These are phyloP conservation scores for Mytilinidion resinicola DNA, from an alignment of 495 filamentous ascomycete genomes.

Conservation along the genomic window DNA sequence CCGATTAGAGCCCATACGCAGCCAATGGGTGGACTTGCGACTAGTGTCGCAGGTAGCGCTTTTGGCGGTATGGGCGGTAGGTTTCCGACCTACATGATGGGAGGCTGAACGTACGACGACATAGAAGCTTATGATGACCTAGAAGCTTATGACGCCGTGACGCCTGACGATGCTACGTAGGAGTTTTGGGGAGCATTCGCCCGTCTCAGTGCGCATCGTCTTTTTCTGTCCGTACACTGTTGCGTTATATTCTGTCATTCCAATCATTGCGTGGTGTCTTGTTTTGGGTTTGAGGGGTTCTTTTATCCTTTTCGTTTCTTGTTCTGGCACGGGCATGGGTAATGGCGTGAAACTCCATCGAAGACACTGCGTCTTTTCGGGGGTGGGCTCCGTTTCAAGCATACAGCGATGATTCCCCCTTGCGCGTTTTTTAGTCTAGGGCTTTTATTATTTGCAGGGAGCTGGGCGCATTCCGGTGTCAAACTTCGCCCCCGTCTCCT, in stretches of 20 bases:
- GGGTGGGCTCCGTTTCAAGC: conserved; percentile 24
- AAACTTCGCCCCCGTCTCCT: not conserved
- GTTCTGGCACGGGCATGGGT: conserved; percentile 25
- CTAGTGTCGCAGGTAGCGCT: conserved; percentile 15
- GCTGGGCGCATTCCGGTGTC: conserved; percentile 12
- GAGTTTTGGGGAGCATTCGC: conserved; percentile 20
- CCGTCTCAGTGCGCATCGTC: conserved; percentile 5
- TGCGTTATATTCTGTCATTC: conserved; percentile 28
- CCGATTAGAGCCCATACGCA: conserved; percentile 10
- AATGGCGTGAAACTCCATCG: conserved; percentile 26
- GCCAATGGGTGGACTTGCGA: conserved; percentile 15
- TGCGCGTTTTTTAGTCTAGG: conserved; percentile 26
- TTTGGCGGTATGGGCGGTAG: conserved; percentile 18
- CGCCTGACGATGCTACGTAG: conserved; percentile 16
- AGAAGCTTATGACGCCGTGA: conserved; percentile 8
- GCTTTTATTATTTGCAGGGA: conserved; percentile 5
- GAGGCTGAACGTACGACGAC: conserved; percentile 9
- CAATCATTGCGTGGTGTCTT: conserved; percentile 29
- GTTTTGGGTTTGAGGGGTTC: conserved; percentile 1
- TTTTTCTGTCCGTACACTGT: conserved; percentile 12
- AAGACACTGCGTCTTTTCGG: conserved; percentile 15
- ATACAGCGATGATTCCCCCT: conserved; percentile 33
- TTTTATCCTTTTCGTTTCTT: conserved; percentile 13
- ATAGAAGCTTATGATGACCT: not conserved
- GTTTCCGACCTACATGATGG: conserved; percentile 29